Conservation (phyloP, 495 filamentous ascomycete species). For the Lepraria neglecta region DNA sequence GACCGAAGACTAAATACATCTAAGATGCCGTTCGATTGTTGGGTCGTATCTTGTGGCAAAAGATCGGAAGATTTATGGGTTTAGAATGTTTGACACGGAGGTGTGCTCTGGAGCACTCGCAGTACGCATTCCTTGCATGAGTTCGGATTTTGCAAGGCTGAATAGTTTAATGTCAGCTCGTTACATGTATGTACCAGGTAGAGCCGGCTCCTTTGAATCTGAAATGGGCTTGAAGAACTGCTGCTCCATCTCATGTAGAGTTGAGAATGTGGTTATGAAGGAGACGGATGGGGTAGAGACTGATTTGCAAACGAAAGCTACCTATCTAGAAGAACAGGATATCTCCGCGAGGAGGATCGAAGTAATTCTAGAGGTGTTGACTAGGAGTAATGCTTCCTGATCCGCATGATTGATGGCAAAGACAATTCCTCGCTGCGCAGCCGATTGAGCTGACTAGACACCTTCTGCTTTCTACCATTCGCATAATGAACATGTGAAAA, state of each 20-base stretch:
- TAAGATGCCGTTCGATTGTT: no score
- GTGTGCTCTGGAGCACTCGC: background rate
- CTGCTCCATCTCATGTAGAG: no score
- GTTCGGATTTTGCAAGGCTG: background rate
- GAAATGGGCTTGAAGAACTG: no score
- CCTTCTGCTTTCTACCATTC: constrained; percentile 22
- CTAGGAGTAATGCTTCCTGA: constrained; percentile 7
- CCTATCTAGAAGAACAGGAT: constrained; percentile 23
- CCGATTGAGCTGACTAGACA: constrained; percentile 28
- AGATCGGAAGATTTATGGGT: no score
- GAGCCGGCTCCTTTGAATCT: no score
- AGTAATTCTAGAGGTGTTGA: constrained; percentile 16
- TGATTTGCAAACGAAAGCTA: constrained; percentile 23
- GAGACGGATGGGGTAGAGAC: constrained; percentile 22
- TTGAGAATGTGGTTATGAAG: no score
- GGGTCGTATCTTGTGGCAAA: no score
- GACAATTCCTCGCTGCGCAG: constrained; percentile 21
- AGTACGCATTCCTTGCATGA: constrained; percentile 10
- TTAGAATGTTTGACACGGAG: no score
- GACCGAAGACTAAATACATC: no score
- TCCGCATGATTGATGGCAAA: constrained; percentile 13
- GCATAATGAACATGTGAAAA: constrained; percentile 20
- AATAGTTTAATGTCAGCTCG: no score
- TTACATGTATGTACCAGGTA: no score
- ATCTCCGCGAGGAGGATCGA: constrained; percentile 12